A percentile compares a stretch with the other conserved stretches of the same genome.
Conservation (phyloP, 1,139 yeast genomes). For the Suhomyces maxii region DNA sequence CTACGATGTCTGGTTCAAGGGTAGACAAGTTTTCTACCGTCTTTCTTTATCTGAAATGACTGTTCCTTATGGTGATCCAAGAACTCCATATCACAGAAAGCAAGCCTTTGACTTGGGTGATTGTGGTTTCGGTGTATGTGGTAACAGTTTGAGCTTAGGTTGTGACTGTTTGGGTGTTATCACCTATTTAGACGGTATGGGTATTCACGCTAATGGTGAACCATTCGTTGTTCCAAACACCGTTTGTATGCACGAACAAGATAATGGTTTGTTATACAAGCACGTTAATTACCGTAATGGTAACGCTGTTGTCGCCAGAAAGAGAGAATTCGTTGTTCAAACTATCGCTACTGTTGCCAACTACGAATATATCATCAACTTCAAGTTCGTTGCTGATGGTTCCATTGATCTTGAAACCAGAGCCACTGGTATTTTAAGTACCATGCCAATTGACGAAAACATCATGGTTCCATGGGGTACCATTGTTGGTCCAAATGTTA, state of each 20-base stretch:
- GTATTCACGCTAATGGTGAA: constrained; percentile 63
- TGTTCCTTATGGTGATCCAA: constrained; percentile 89
- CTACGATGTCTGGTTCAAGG: constrained; percentile 77
- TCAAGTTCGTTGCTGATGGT: constrained; percentile 81
- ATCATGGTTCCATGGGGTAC: constrained; percentile 82
- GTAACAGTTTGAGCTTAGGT: constrained; percentile 73
- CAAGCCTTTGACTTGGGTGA: constrained; percentile 93
- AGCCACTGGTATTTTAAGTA: constrained; percentile 84
- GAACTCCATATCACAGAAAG: constrained; percentile 88
- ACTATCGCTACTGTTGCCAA: constrained; percentile 89
- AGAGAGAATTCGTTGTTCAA: constrained; percentile 82
- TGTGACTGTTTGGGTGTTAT: constrained; percentile 91
- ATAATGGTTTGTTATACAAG: constrained; percentile 75
- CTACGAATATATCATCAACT: constrained; percentile 80
- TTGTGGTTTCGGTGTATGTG: constrained; percentile 82
- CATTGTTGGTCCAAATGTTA: constrained; percentile 78
- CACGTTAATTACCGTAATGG: constrained; percentile 83
- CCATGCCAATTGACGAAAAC: constrained; percentile 81
- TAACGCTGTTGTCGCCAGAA: constrained; percentile 75
- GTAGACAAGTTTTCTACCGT: constrained; percentile 79
- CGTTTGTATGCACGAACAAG: constrained; percentile 89
- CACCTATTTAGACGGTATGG: constrained; percentile 70
- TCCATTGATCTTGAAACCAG: constrained; percentile 80
- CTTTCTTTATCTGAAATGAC: constrained; percentile 85
- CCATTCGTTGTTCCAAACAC: constrained; percentile 69